Base-by-base conservation (phyloP, 2,329 filamentous ascomycete genomes). In the Trichoderma cornu-damae region DNA sequence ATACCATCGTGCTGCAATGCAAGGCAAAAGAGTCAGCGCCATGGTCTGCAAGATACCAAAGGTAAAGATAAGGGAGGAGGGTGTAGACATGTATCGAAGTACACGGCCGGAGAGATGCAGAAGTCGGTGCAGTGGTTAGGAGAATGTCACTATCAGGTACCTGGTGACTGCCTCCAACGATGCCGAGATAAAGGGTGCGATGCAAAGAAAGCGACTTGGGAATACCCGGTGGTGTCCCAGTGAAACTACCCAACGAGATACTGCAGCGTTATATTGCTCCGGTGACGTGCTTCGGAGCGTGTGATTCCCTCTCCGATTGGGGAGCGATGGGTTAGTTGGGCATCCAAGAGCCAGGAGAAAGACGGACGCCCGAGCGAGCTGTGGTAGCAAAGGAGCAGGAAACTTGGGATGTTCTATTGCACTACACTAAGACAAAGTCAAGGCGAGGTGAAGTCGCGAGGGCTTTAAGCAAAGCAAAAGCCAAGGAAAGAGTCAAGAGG, bases 1-100 rank as follows among this genome's bases (percentile, higher is more conserved):
- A 73, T 59, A 70, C 72, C 73, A 76, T 76, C 48, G 58, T 64
- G 66, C 52, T 55, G 42, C 32, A 55, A 55, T 24, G 43, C 26
- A 46, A 38, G n/a, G n/a, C n/a, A n/a, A n/a, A n/a, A 46, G 32
- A 55, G 38, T 59, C 42, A 59, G 57, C 48, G 22, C 16, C 37
- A 12, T 8, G 18, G 24, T 40, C 42, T 14, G 4, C 6, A 24
- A 54, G 30, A 32, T 22, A n/a, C n/a, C n/a, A n/a, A n/a, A n/a
- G n/a, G n/a, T n/a, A n/a, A n/a, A n/a, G n/a, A n/a, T n/a, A n/a
- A n/a, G n/a, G n/a, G n/a, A 18, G 32, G 46, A 58, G 49, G 30
- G 34, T 43, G 32, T 42, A 24, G 42, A 28, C 35, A 49, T 37
- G 28, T 37, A 38, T 30, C 28, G 3, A 47, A 37, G 48, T 47